Evolutionary conservation across 2,329 filamentous ascomycete genomes (phyloP).

Genomic region (Cytospora chrysosperma): DNA sequence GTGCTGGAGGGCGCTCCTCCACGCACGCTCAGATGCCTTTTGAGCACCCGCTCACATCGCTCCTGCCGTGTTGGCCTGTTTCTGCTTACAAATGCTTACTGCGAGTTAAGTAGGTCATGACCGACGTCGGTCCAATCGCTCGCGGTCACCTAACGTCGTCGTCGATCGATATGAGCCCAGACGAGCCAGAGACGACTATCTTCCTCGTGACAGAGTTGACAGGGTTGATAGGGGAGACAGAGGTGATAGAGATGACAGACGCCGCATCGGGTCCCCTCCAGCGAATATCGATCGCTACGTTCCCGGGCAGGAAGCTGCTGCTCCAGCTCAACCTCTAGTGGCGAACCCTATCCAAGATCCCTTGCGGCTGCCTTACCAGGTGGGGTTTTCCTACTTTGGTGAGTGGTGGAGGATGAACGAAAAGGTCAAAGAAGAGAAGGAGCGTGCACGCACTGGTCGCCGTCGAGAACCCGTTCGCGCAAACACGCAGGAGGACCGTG

Average conservation of each 20-base stretch:
- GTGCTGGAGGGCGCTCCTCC: neutral
- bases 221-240: conserved; percentile 24
- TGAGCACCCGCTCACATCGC: neutral
- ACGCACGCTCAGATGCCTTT: neutral
- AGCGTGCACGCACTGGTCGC: conserved; percentile 67
- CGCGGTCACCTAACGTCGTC: conserved; percentile 68
- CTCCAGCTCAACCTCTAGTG: conserved; percentile 45
- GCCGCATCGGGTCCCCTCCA: conserved; percentile 60
- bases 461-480: conserved; percentile 66
- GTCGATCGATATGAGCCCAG: conserved; percentile 78
- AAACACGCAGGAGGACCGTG: conserved; percentile 70
- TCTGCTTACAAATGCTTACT: conserved; percentile 27
- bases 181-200: conserved; percentile 51
- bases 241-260: conserved; percentile 57
- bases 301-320: conserved; percentile 63
- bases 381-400: conserved; percentile 81
- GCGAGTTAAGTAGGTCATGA: conserved; percentile 49
- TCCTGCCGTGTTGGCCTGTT: neutral
- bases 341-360: conserved; percentile 72
- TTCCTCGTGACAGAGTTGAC: conserved; percentile 31
- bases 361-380: conserved; percentile 71
- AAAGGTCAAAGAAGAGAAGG: conserved; percentile 78
- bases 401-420: conserved; percentile 86
- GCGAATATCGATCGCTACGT: conserved; percentile 83
- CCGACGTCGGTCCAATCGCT: conserved; percentile 60